Conservation (phyloP, 2,329 filamentous ascomycete species). For the Aspergillus tanneri region DNA sequence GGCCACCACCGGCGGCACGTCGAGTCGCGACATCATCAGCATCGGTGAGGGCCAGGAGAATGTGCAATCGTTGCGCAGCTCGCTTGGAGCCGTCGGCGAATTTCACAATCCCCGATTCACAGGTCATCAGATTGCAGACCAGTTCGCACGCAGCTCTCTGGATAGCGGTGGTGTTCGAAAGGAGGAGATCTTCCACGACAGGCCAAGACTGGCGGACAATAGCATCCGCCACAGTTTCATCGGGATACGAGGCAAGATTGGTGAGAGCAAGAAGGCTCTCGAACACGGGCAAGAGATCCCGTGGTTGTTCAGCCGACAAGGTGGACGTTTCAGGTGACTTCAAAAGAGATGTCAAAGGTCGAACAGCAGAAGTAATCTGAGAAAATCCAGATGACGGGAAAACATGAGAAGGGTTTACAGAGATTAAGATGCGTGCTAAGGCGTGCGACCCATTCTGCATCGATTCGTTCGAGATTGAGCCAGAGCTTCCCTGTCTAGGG, state of each 20-base stretch:
- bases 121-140: conserved; percentile 74
- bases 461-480: conserved; percentile 38
- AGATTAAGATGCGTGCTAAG: conserved; percentile 81
- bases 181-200: conserved; percentile 77
- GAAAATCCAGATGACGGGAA: conserved; percentile 78
- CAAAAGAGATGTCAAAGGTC: conserved; percentile 75
- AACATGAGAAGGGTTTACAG: conserved; percentile 77
- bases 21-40: conserved; percentile 77
- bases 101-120: conserved; percentile 46
- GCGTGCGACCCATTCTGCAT: conserved; percentile 70
- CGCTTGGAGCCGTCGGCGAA: conserved; percentile 58
- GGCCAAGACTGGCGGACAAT: conserved; percentile 75
- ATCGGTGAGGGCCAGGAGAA: conserved; percentile 84
- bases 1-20: conserved; percentile 79
- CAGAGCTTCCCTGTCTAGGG: conserved; percentile 41
- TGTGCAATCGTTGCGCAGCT: conserved; percentile 72
- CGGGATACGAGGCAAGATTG: conserved; percentile 72
- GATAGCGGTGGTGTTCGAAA: conserved; percentile 72
- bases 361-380: conserved; percentile 72
- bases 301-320: conserved; percentile 50
- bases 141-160: conserved; percentile 84
- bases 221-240: conserved; percentile 56
- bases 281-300: conserved; percentile 83
- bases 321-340: conserved; percentile 61
- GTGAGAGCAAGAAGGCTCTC: conserved; percentile 89